Conservation (phyloP, 2,329 filamentous ascomycete genomes). For the Salinomyces thailandicus region DNA sequence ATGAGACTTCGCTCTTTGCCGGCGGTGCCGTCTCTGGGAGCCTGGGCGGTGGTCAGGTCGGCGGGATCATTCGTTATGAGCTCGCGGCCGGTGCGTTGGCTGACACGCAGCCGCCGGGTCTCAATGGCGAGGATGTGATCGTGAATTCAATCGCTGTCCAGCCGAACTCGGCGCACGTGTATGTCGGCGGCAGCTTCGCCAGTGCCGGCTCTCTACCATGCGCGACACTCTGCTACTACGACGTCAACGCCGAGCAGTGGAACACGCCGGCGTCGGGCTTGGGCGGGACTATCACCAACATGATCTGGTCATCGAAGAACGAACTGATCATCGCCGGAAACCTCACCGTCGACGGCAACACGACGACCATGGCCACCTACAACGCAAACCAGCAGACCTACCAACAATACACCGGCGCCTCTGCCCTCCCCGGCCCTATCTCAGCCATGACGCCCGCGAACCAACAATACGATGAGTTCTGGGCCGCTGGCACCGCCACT, state of each 20-base stretch:
- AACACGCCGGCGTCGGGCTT: slow-evolving; percentile 64
- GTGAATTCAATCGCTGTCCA: slow-evolving; percentile 69
- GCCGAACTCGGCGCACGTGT: slow-evolving; percentile 62
- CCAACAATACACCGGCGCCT: slow-evolving; percentile 50
- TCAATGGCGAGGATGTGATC: slow-evolving; percentile 58
- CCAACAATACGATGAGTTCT: slow-evolving; percentile 60
- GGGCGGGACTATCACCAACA: slow-evolving; percentile 55
- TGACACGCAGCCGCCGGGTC: slow-evolving; percentile 60
- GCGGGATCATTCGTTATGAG: slow-evolving; percentile 72
- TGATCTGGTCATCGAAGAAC: slow-evolving; percentile 66
- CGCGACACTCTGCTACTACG: slow-evolving; percentile 70
- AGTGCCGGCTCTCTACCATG: slow-evolving; percentile 75
- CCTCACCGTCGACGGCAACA: slow-evolving; percentile 55
- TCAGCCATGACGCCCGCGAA: slow-evolving; percentile 66
- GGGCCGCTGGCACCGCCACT: slow-evolving; percentile 58
- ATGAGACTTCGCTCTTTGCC: slow-evolving; percentile 62
- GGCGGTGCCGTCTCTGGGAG: slow-evolving; percentile 70
- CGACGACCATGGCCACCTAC: slow-evolving; percentile 61
- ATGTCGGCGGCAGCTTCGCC: slow-evolving; percentile 76
- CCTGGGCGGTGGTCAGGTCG: slow-evolving; percentile 51
- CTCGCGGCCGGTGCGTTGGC: slow-evolving; percentile 53
- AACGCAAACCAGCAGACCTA: slow-evolving; percentile 58
- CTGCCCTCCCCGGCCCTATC: slow-evolving; percentile 67
- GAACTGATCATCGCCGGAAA: slow-evolving; percentile 69
- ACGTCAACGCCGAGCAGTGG: slow-evolving; percentile 63